Percentiles rank a stretch among this genome's conserved stretches.
Evolutionary conservation across 495 filamentous ascomycete genomes (phyloP).

Genomic region (Physcia stellaris): DNA sequence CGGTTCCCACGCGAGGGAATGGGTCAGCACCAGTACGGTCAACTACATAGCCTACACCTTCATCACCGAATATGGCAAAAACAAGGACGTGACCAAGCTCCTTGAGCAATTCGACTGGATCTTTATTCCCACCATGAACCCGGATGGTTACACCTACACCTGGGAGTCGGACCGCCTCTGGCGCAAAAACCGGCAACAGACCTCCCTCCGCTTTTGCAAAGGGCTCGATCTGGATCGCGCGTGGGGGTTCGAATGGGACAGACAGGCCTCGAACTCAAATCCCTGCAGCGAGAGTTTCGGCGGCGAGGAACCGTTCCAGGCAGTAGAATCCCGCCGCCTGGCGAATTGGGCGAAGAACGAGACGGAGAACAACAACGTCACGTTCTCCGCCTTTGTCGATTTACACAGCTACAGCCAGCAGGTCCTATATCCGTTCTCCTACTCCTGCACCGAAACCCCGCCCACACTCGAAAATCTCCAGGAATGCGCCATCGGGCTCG

Average conservation of each 20-base stretch:
- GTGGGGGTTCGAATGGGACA: conserved; percentile 77
- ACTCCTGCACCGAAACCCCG: conserved; percentile 60
- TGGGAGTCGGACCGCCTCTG: conserved; percentile 88
- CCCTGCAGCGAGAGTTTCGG: conserved; percentile 90
- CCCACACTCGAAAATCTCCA: conserved; percentile 83
- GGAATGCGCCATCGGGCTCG: conserved; percentile 79
- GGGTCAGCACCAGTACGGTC: conserved; percentile 90
- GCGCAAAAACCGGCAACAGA: conserved; percentile 88
- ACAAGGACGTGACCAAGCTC: conserved; percentile 51
- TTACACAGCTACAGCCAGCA: conserved; percentile 95
- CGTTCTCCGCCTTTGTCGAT: conserved; percentile 75
- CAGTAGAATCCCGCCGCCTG: conserved; percentile 58
- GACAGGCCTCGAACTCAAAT: conserved; percentile 48
- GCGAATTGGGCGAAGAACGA: conserved; percentile 81
- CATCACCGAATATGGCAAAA: conserved; percentile 65
- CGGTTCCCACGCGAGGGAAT: conserved; percentile 84
- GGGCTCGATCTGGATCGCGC: conserved; percentile 83
- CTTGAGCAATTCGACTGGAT: conserved; percentile 74
- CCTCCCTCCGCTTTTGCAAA: conserved; percentile 66
- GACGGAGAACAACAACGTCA: conserved; percentile 51
- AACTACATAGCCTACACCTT: conserved; percentile 83
- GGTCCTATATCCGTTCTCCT: conserved; percentile 85
- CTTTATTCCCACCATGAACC: conserved; percentile 82
- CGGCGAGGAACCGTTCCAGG: conserved; percentile 73
- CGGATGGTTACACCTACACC: conserved; percentile 86